Percentiles rank a stretch among this genome's conserved stretches.
Evolutionary conservation across 768 basidiomycete species (phyloP).

Genomic region (Mycena floridula): DNA sequence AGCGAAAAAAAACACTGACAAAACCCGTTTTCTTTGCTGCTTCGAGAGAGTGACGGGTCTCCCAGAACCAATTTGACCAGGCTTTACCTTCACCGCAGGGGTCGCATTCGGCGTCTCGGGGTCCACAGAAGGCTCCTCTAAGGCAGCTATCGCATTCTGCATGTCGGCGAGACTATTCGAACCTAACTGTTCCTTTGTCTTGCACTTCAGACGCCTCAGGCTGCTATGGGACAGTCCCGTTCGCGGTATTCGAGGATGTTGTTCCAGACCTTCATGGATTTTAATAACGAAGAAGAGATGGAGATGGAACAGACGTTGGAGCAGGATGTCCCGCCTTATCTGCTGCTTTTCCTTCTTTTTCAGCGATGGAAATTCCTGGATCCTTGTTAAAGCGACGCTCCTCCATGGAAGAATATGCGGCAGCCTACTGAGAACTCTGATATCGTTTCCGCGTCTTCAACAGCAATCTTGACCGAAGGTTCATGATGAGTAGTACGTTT

Average conservation of each 20-base stretch:
- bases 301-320: constrained; percentile 43
- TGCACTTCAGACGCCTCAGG: constrained; percentile 69
- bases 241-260: too few species aligned
- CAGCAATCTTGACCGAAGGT: constrained; percentile 42
- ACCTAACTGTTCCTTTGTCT: constrained; percentile 54
- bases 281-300: background rate
- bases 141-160: constrained; percentile 45
- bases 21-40: constrained; percentile 56
- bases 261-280: too few species aligned
- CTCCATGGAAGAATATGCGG: constrained; percentile 2
- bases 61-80: constrained; percentile 64
- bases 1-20: constrained; percentile 42
- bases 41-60: constrained; percentile 51
- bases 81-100: constrained; percentile 21
- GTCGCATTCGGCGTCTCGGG: constrained; percentile 1
- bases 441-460: constrained; percentile 37
- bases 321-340: constrained; percentile 60
- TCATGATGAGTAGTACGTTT: constrained; percentile 41
- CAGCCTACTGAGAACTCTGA: constrained; percentile 36
- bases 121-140: constrained; percentile 29
- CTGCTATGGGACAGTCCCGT: too few species aligned
- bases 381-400: constrained; percentile 6
- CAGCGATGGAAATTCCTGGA: too few species aligned
- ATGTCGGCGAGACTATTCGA: constrained; percentile 44
- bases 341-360: constrained; percentile 67